phyloP scores from a whole-genome alignment of 139 green algal species.

The Tetraselmis striata region DNA sequence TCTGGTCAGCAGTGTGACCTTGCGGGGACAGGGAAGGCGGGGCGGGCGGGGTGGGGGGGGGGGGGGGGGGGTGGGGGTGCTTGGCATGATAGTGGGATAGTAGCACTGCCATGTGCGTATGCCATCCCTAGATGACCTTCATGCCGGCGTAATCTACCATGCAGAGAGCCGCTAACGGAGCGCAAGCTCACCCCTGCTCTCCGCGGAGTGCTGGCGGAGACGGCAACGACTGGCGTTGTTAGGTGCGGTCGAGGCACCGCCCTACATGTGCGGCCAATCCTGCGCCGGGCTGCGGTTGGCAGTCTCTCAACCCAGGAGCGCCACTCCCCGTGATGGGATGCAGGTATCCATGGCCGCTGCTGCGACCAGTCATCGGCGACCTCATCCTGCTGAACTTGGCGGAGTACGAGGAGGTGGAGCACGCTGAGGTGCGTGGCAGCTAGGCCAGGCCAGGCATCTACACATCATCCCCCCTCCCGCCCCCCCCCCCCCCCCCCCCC shows the following conservation, averaged over 20 bases:
- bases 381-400: neutral
- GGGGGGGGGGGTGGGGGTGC: neutral
- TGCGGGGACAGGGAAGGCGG: too few species aligned
- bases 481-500: too few species aligned
- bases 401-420: neutral
- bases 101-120: neutral
- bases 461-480: too few species aligned
- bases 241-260: neutral
- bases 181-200: neutral
- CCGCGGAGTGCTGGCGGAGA: neutral
- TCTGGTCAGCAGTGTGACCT: too few species aligned
- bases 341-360: neutral
- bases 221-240: neutral
- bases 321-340: too few species aligned
- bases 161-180: neutral
- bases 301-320: neutral
- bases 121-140: too few species aligned
- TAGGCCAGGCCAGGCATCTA: too few species aligned
- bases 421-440: neutral
- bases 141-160: too few species aligned
- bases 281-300: neutral
- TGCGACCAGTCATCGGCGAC: neutral
- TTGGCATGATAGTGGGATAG: neutral
- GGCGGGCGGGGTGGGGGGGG: neutral
- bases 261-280: neutral